Evolutionary conservation across 495 filamentous ascomycete genomes (phyloP).

Genomic region (Neohortaea acidophila): DNA sequence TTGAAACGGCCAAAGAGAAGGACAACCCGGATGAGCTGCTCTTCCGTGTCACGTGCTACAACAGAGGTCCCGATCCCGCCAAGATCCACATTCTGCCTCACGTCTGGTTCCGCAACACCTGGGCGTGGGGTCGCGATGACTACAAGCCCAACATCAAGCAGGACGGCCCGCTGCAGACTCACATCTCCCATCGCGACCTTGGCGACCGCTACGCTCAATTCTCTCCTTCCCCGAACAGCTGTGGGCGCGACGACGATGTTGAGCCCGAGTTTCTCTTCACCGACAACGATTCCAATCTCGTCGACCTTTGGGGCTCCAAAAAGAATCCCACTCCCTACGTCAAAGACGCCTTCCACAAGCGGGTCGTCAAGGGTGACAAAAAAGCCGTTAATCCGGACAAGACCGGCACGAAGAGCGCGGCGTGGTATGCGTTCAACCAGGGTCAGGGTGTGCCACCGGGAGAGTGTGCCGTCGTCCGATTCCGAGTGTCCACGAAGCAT

Average conservation of each 20-base stretch:
- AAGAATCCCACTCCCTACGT: slow-evolving; percentile 71
- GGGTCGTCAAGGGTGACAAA: slow-evolving; percentile 71
- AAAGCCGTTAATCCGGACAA: slow-evolving; percentile 64
- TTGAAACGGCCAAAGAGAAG: slow-evolving; percentile 86
- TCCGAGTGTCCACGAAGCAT: slow-evolving; percentile 61
- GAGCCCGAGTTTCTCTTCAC: slow-evolving; percentile 76
- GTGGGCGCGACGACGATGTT: slow-evolving; percentile 62
- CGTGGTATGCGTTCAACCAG: slow-evolving; percentile 86
- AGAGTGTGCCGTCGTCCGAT: slow-evolving; percentile 89
- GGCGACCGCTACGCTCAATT: slow-evolving; percentile 73
- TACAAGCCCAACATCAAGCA: slow-evolving; percentile 63
- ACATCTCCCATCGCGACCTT: slow-evolving; percentile 58
- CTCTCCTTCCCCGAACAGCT: slow-evolving; percentile 77
- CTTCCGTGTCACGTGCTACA: slow-evolving; percentile 93
- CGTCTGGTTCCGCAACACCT: slow-evolving; percentile 94
- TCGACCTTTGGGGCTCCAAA: slow-evolving; percentile 50
- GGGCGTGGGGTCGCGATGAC: slow-evolving; percentile 75
- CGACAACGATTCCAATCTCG: slow-evolving; percentile 84
- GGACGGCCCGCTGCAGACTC: slow-evolving; percentile 46
- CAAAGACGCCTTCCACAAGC: slow-evolving; percentile 86
- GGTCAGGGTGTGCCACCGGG: slow-evolving; percentile 71
- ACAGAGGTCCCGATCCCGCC: slow-evolving; percentile 77
- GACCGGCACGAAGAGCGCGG: slow-evolving; percentile 74
- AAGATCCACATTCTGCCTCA: slow-evolving; percentile 88
- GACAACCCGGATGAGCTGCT: slow-evolving; percentile 80